A percentile compares a stretch with the other conserved stretches of the same genome.
Conservation (phyloP, 2,329 filamentous ascomycete genomes). For the Elsinoe australis region DNA sequence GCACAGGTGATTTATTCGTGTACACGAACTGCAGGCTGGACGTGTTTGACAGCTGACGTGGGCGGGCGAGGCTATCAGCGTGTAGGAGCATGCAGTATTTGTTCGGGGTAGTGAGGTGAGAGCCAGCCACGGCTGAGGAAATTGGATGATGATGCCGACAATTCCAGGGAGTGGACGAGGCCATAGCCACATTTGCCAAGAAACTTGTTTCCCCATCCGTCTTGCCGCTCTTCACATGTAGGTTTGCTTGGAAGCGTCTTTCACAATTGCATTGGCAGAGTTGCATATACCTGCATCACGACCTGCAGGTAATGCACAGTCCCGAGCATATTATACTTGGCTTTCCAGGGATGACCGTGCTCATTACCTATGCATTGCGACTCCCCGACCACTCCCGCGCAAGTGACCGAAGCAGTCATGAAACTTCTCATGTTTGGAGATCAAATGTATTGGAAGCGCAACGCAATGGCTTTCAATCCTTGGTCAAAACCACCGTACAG, state of each 20-base stretch:
- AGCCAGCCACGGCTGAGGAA: conserved; percentile 1
- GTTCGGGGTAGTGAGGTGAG: neutral
- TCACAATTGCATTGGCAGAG: too few species aligned
- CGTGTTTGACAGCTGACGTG: neutral
- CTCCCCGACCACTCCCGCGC: too few species aligned
- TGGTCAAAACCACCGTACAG: too few species aligned
- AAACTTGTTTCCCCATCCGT: neutral
- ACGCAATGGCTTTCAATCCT: too few species aligned
- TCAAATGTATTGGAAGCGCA: too few species aligned
- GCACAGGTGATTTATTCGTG: neutral
- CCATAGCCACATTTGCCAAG: conserved; percentile 8
- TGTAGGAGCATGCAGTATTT: too few species aligned
- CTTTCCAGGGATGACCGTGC: neutral
- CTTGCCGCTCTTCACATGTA: conserved; percentile 11
- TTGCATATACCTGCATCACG: conserved; percentile 7
- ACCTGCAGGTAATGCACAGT: too few species aligned
- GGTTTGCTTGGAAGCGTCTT: neutral
- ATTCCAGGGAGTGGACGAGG: neutral
- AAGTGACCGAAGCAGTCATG: too few species aligned
- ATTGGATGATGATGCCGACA: conserved; percentile 1
- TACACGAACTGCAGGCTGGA: neutral
- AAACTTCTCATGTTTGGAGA: too few species aligned
- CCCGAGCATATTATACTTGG: neutral
- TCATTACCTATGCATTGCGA: neutral
- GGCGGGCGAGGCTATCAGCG: neutral